Evolutionary conservation across 495 filamentous ascomycete genomes (phyloP), one percentile per base, ranked within the genome.

Genomic region (Parathielavia hyrcaniae): DNA sequence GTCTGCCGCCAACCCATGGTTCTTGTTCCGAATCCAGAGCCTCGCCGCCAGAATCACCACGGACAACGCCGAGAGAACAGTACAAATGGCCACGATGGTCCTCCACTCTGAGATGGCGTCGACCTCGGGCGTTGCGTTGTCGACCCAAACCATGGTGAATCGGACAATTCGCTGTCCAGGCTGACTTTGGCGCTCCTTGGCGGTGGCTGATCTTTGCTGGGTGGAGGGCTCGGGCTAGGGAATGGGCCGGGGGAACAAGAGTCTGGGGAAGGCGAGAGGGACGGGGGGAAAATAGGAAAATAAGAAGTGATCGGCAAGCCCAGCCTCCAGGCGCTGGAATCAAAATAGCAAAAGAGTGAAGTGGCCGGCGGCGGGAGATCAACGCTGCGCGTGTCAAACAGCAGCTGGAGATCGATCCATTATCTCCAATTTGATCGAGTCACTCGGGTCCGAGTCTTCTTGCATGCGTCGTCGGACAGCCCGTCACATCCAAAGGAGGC

Each of bases 91-190:
- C 34, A 71, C 50, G 40, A 71, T 67, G 14, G 54, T 65, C 30
- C 39, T 58, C 49, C 61, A 71, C 36, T 71, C 52, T 10, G 68
- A 70, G 34, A 58, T 50, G 3, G 50, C 61, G 20, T 69, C 62
- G 51, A 68, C 53, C 59, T 65, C 68, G 23, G 58, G 54, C 22
- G 62, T 48, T 34, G 60, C 68, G 56, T 67, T 59, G 10, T 57
- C 52, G 12, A 71, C 66, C 68, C 68, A 71, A 32, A 35, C 64
- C 68, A 69, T 71, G 39, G 16, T 60, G 59, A 44, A 38, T 14
- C 26, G 30, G n/a, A 3, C 26, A 30, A 6, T 30, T 30, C 26
- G 26, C 26, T 30, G 26, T 3, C 26, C 26, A 38, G 35, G 13
- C 35, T 8, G 10, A 11, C 35, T 10, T 11, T 38, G 35, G 35